phyloP scores from a whole-genome alignment of 116 monocot species.

The Posidonia oceanica region DNA sequence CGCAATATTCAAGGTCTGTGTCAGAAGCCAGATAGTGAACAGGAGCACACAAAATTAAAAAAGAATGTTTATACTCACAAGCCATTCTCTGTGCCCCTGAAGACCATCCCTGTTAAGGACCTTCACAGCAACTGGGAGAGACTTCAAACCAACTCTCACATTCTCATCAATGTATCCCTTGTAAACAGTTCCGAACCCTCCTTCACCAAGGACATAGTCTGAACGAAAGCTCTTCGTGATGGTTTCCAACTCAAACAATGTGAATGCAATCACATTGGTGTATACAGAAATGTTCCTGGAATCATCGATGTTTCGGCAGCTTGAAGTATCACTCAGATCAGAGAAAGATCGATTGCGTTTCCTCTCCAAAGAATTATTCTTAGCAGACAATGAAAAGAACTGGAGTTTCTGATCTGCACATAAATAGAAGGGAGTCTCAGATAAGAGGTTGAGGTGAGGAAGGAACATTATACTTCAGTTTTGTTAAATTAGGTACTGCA shows the following conservation, averaged over 20 bases:
- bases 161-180: constrained; percentile 95
- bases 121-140: constrained; percentile 87
- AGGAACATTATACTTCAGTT: neutral
- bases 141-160: constrained; percentile 78
- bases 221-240: constrained; percentile 87
- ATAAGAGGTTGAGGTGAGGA: neutral
- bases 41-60: too few species aligned
- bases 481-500: too few species aligned
- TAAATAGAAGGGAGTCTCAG: neutral
- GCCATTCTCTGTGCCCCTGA: constrained; percentile 94
- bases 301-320: constrained; percentile 51
- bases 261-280: constrained; percentile 74
- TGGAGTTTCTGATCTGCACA: constrained; percentile 59
- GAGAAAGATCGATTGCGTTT: constrained; percentile 57
- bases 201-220: constrained; percentile 90
- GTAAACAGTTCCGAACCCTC: constrained; percentile 89
- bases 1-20: neutral
- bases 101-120: constrained; percentile 86
- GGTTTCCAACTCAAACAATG: constrained; percentile 77
- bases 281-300: constrained; percentile 71
- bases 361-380: constrained; percentile 34
- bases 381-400: constrained; percentile 35
- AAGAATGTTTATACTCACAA: constrained; percentile 37
- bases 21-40: too few species aligned
- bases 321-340: constrained; percentile 48